phyloP scores from a whole-genome alignment of 176 grass and related monocot genomes.

The Eragrostis curvula region DNA sequence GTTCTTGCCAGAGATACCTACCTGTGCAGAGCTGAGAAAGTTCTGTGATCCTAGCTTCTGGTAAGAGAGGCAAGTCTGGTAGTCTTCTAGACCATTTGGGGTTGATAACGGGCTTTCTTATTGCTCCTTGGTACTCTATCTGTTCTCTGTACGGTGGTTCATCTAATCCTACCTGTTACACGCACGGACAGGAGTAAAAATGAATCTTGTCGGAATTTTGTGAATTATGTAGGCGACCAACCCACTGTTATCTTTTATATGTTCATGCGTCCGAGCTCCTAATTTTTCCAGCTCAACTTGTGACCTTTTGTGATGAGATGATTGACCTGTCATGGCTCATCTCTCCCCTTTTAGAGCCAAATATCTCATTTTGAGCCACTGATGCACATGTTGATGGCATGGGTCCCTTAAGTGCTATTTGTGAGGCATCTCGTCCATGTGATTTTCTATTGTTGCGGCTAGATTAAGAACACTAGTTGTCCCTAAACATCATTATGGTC shows the following conservation, averaged over 20 bases:
- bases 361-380: neutral
- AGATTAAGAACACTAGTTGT: neutral
- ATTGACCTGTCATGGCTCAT: neutral
- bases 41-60: neutral
- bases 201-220: neutral
- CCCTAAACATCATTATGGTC: neutral
- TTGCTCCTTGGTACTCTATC: neutral
- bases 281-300: conserved; percentile 26
- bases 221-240: conserved; percentile 11
- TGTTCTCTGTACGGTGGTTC: neutral
- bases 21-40: neutral
- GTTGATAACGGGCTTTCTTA: neutral
- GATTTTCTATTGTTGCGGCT: neutral
- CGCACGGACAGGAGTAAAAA: neutral
- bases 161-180: neutral
- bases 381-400: conserved; percentile 3
- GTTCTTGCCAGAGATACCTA: neutral
- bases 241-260: neutral
- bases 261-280: neutral
- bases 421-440: conserved; percentile 8
- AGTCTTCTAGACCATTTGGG: neutral
- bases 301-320: conserved; percentile 4
- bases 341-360: neutral
- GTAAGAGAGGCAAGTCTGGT: neutral
- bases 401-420: neutral